A percentile compares a stretch with the other conserved stretches of the same genome.
Evolutionary conservation across 306 rosid species (phyloP).

Genomic region (Arachis stenosperma): DNA sequence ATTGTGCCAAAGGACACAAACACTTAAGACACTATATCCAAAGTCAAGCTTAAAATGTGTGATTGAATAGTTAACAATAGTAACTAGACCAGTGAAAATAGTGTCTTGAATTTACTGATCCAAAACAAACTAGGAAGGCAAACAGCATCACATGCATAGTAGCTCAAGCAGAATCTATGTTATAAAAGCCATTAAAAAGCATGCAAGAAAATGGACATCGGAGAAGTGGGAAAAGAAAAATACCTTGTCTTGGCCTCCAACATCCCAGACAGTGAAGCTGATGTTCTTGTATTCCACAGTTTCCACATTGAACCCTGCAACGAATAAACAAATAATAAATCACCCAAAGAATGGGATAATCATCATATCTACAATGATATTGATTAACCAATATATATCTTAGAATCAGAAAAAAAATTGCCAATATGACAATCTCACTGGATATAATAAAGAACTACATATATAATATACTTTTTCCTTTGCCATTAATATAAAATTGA

Average conservation of each 20-base stretch:
- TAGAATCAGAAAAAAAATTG: neutral
- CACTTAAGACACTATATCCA: slow-evolving; percentile 1
- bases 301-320: slow-evolving; percentile 89
- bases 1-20: slow-evolving; percentile 3
- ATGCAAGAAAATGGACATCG: neutral
- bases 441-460: neutral
- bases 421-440: neutral
- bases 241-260: slow-evolving; percentile 97
- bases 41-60: slow-evolving; percentile 1
- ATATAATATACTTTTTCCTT: neutral
- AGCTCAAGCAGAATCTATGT: slow-evolving; percentile 1
- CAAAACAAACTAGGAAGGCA: slow-evolving; percentile 4
- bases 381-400: neutral
- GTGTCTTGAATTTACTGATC: neutral
- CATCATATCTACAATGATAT: neutral
- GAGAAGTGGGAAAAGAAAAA: neutral
- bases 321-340: slow-evolving; percentile 21
- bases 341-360: neutral
- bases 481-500: neutral
- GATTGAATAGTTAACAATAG: slow-evolving; percentile 15
- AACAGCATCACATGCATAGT: neutral
- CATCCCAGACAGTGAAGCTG: slow-evolving; percentile 99
- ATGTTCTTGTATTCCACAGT: slow-evolving; percentile 95
- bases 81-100: neutral
- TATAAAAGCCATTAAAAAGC: slow-evolving; percentile 31